A percentile compares a stretch with the other conserved stretches of the same genome.
Conservation (phyloP, 306 rosid genomes). For the Psophocarpus tetragonolobus region DNA sequence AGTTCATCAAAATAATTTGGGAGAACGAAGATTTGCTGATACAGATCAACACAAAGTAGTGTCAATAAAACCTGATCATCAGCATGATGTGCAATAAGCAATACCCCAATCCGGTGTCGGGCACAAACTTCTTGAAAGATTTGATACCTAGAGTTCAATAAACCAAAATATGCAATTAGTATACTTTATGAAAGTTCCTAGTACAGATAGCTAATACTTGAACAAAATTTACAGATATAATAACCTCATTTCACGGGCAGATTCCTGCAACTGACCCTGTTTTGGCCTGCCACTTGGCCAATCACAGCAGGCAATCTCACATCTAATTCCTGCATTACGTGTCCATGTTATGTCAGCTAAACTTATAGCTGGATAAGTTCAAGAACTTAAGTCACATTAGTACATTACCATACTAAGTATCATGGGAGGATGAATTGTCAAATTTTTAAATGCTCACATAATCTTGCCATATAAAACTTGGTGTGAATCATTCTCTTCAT, state of each 20-base stretch:
- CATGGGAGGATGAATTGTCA: background rate
- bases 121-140: constrained; percentile 73
- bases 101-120: constrained; percentile 60
- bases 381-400: background rate
- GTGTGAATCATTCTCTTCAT: background rate
- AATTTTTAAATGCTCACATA: background rate
- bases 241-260: constrained; percentile 93
- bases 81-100: constrained; percentile 90
- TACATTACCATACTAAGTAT: constrained; percentile 23
- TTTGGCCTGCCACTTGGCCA: constrained; percentile 84
- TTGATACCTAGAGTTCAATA: constrained; percentile 60
- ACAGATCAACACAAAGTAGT: background rate
- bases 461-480: background rate
- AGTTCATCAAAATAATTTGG: constrained; percentile 20
- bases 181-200: constrained; percentile 18
- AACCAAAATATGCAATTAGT: constrained; percentile 11
- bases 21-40: background rate
- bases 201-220: background rate
- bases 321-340: constrained; percentile 63
- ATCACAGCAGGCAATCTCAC: constrained; percentile 71
- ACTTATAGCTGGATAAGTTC: constrained; percentile 4
- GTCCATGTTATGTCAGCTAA: constrained; percentile 24
- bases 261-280: constrained; percentile 93
- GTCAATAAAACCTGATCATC: constrained; percentile 80
- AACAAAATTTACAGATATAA: background rate